Percentiles rank a stretch among this genome's conserved stretches.
Evolutionary conservation across 2,329 filamentous ascomycete species (phyloP).

Genomic region (Aspergillus puulaauensis): DNA sequence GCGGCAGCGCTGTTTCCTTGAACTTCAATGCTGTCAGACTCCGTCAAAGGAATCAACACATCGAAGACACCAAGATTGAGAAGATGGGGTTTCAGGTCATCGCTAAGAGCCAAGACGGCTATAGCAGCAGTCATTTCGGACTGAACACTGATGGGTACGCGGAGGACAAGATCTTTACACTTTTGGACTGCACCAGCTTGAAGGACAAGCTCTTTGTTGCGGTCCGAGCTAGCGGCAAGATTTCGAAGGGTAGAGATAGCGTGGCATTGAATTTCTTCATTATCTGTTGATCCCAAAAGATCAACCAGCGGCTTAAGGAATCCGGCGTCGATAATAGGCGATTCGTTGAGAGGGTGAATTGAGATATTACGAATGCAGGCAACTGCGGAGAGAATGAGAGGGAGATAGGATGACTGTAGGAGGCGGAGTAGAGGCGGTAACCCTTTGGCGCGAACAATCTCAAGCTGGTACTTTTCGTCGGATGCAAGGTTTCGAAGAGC

Average conservation of each 20-base stretch:
- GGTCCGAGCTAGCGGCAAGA: conserved; percentile 91
- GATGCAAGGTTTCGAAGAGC: conserved; percentile 93
- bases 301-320: conserved; percentile 94
- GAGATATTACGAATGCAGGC: conserved; percentile 99
- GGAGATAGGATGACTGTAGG: conserved; percentile 91
- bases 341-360: conserved; percentile 96
- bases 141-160: conserved; percentile 90
- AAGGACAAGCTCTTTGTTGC: conserved; percentile 96
- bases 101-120: conserved; percentile 89
- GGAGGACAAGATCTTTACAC: conserved; percentile 93
- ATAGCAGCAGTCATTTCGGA: conserved; percentile 99
- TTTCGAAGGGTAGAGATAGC: conserved; percentile 96
- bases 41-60: conserved; percentile 90
- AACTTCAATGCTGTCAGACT: conserved; percentile 94
- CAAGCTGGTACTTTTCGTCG: conserved; percentile 97
- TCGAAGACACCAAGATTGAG: conserved; percentile 93
- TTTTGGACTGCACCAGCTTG: conserved; percentile 97
- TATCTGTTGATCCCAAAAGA: conserved; percentile 89
- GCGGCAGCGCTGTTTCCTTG: conserved; percentile 98
- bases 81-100: conserved; percentile 90
- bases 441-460: conserved; percentile 88
- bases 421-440: conserved; percentile 82
- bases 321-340: conserved; percentile 95
- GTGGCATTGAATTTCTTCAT: conserved; percentile 98
- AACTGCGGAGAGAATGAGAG: conserved; percentile 92